Base-by-base conservation (phyloP, 139 green algal genomes). In the Astrephomene gubernaculifera region DNA sequence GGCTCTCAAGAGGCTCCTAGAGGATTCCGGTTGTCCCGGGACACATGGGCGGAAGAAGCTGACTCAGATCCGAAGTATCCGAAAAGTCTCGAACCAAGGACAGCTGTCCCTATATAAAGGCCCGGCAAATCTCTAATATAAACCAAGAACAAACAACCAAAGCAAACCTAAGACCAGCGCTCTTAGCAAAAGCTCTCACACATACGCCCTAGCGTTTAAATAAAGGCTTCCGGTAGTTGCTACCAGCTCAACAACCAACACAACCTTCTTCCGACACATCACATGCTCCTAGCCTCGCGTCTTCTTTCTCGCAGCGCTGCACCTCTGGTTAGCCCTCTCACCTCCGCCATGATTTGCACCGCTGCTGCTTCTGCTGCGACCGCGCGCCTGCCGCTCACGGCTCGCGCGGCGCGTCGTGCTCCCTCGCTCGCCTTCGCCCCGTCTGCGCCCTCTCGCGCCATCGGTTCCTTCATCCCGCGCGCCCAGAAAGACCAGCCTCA, bases 311-410 rank as follows among this genome's bases (percentile, higher is more conserved):
- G 35, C 43, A 2, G n/a, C 31, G 4, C 1, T 43, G 10, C 29
- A n/a, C 44, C 70, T 10, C 70, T 65, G n/a, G 45, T 45, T 36
- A 54, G 53, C 39, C 49, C 49, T 45, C n/a, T 6, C 49, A 7
- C n/a, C 71, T 45, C n/a, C 53, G 71, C 71, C 44, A 80, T 80
- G 71, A 25, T 80, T 1, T 80, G n/a, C n/a, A n/a, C n/a, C n/a
- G n/a, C n/a, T n/a, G n/a, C n/a, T n/a, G 45, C 49, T 31, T 45
- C 45, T 21, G 31, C 43, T 35, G 45, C 22, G 10, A 36, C 45
- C 71, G n/a, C n/a, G n/a, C n/a, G 71, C 71, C 45, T 65, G 71
- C 71, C 71, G 4, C 33, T 45, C 45, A 31, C 53, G 33, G 53
- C 73, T 70, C 36, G 64, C 71, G n/a, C 71, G 10, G 27, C 71